Evolutionary conservation across 2,329 filamentous ascomycete genomes (phyloP).

Genomic region (Ceratocystis smalleyi): DNA sequence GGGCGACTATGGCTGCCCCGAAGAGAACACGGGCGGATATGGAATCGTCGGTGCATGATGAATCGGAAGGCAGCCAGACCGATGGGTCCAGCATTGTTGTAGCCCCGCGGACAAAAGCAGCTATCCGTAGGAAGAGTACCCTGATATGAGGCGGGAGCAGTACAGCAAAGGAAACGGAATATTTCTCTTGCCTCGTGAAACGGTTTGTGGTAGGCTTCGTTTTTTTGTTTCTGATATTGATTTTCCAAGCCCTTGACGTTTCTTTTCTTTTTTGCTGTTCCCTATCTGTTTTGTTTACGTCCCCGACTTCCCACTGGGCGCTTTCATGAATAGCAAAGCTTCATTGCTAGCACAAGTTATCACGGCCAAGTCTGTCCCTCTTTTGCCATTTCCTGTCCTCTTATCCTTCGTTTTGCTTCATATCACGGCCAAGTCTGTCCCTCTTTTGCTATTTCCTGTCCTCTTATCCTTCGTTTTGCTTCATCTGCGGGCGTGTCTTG

Average conservation of each 20-base stretch:
- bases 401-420: conserved; percentile 1
- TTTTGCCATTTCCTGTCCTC: conserved; percentile 3
- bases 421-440: conserved; percentile 4
- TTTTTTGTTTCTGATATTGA: not conserved
- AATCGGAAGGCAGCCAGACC: conserved; percentile 18
- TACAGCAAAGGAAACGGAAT: not conserved
- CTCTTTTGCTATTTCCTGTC: not conserved
- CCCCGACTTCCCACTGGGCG: not conserved
- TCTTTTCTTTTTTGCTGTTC: not conserved
- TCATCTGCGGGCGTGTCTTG: not conserved
- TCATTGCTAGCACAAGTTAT: not conserved
- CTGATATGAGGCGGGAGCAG: conserved; percentile 8
- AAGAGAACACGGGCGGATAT: conserved; percentile 14
- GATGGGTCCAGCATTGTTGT: conserved; percentile 1
- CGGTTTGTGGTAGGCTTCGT: not conserved
- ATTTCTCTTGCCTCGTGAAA: not conserved
- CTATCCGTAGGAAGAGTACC: conserved; percentile 16
- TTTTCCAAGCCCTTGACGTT: not conserved
- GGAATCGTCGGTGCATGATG: conserved; percentile 16
- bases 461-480: not conserved
- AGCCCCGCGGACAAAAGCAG: conserved; percentile 8
- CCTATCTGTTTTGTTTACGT: conserved; percentile 5
- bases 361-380: conserved; percentile 2
- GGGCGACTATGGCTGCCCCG: conserved; percentile 14
- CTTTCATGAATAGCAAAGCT: not conserved